phyloP scores from a whole-genome alignment of 2,329 filamentous ascomycete genomes.

The Diaporthe destruens region DNA sequence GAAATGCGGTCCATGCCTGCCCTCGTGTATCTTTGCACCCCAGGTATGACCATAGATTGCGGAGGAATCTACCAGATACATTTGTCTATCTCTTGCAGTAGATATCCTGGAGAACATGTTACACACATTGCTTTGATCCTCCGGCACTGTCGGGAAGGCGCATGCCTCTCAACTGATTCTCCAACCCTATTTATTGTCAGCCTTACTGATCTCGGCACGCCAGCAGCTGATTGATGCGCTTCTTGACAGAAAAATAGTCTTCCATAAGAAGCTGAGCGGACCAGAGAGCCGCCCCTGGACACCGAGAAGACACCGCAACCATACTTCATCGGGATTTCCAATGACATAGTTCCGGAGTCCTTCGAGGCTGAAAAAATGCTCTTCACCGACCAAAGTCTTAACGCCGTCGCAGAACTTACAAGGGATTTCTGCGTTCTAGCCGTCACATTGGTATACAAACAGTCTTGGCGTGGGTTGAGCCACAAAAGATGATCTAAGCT shows the following conservation, averaged over 20 bases:
- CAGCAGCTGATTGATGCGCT: conserved; percentile 1
- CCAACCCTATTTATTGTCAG: not conserved
- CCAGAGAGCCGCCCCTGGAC: not conserved
- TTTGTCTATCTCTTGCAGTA: not conserved
- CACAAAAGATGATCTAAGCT: conserved; percentile 2
- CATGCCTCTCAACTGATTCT: not conserved
- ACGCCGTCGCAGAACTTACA: not conserved
- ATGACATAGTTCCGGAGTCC: not conserved
- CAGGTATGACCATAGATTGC: not conserved
- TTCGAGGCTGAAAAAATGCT: not conserved
- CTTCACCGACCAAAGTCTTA: not conserved
- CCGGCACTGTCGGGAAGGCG: not conserved
- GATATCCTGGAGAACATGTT: not conserved
- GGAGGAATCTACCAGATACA: not conserved
- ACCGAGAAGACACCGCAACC: not conserved
- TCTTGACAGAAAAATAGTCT: not conserved
- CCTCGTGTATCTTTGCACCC: no score
- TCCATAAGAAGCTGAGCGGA: not conserved
- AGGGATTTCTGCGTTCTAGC: not conserved
- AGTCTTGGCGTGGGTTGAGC: conserved; percentile 2
- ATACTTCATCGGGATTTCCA: not conserved
- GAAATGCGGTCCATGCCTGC: not conserved
- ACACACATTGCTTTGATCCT: not conserved
- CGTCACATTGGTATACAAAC: not conserved
- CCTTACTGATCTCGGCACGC: not conserved